Evolutionary conservation across 768 basidiomycete species (phyloP).

Genomic region (Austroboletus eburneus): DNA sequence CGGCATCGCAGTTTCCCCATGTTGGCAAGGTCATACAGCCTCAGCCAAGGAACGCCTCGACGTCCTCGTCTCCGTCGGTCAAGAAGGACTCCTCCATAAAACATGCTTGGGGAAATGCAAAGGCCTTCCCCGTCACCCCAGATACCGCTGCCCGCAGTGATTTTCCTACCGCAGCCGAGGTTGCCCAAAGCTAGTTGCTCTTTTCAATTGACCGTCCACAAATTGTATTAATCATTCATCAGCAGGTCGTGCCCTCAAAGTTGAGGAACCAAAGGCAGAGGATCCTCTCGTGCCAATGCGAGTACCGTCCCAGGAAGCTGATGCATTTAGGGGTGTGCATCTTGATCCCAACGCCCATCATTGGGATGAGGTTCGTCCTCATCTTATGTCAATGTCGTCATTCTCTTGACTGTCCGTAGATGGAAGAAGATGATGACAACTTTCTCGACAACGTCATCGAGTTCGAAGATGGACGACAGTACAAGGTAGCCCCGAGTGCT

Average conservation of each 20-base stretch:
- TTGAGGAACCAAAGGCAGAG: conserved; percentile 44
- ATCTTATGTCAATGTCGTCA: conserved; percentile 3
- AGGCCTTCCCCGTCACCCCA: conserved; percentile 29
- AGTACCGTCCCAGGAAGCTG: conserved; percentile 77
- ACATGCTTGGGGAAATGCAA: conserved; percentile 71
- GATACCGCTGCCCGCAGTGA: conserved; percentile 54
- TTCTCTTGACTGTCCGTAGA: conserved; percentile 39
- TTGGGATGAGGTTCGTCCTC: conserved; percentile 88
- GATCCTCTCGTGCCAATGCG: conserved; percentile 48
- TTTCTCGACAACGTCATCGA: conserved; percentile 88
- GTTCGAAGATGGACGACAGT: conserved; percentile 92
- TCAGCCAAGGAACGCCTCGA: conserved; percentile 47
- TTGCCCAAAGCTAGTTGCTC: conserved; percentile 65
- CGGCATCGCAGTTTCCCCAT: conserved; percentile 51
- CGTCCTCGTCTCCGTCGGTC: conserved; percentile 32
- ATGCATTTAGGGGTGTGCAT: conserved; percentile 92
- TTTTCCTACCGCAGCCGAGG: conserved; percentile 97
- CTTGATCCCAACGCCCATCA: conserved; percentile 91
- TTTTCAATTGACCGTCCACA: neutral
- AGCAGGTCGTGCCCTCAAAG: conserved; percentile 18
- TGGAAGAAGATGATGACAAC: conserved; percentile 91
- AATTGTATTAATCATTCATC: conserved; percentile 13
- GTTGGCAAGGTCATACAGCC: conserved; percentile 62
- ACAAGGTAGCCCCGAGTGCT: conserved; percentile 64
- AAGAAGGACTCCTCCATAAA: conserved; percentile 36